phyloP scores from a whole-genome alignment of 805 yeast species.

The Wickerhamiella cacticola region DNA sequence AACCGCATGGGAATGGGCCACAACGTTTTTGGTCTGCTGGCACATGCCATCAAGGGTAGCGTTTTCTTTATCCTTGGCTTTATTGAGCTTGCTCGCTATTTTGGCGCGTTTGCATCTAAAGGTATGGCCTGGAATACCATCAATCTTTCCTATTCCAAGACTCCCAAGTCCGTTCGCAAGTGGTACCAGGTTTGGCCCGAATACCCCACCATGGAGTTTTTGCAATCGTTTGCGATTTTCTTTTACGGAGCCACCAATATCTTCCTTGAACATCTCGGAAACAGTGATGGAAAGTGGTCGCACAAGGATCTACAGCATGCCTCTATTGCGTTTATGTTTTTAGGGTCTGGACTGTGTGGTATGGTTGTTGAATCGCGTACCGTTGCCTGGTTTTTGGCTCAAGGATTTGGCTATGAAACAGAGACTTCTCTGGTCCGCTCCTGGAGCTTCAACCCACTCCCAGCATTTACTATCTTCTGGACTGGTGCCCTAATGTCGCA shows the following conservation, averaged over 20 bases:
- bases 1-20: constrained; percentile 55
- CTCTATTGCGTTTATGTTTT: constrained; percentile 79
- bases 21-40: constrained; percentile 67
- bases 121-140: constrained; percentile 89
- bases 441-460: constrained; percentile 87
- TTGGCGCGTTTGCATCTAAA: constrained; percentile 59
- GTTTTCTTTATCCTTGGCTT: constrained; percentile 70
- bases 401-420: constrained; percentile 17
- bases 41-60: constrained; percentile 94
- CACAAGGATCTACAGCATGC: constrained; percentile 84
- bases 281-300: constrained; percentile 70
- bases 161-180: neutral
- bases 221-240: constrained; percentile 68
- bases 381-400: constrained; percentile 22
- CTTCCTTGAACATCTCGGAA: constrained; percentile 78
- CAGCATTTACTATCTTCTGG: constrained; percentile 87
- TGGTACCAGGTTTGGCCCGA: constrained; percentile 25
- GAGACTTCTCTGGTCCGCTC: constrained; percentile 20
- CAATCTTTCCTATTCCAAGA: constrained; percentile 5
- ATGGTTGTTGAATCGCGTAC: constrained; percentile 54
- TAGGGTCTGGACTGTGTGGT: constrained; percentile 91
- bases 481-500: constrained; percentile 93
- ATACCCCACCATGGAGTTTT: constrained; percentile 67
- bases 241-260: constrained; percentile 84
- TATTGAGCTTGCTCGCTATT: constrained; percentile 70